Evolutionary conservation across 495 filamentous ascomycete species (phyloP).

Genomic region (Trypethelium eluteriae): DNA sequence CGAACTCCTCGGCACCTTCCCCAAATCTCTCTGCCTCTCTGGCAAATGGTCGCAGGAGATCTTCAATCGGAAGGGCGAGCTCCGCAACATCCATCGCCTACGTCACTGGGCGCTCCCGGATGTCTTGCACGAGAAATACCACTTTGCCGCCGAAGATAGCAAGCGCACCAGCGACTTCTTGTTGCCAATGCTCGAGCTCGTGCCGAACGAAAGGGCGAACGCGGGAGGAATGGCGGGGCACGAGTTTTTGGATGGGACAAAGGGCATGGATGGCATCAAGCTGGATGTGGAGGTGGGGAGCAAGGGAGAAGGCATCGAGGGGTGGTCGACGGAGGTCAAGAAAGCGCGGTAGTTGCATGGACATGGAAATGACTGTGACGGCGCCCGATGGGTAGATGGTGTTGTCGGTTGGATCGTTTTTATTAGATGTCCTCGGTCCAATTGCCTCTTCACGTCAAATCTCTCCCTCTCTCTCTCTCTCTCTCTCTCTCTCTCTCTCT

Average conservation of each 20-base stretch:
- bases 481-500: not conserved
- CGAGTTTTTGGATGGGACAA: slow-evolving; percentile 69
- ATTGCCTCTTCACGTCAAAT: not conserved
- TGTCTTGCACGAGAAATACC: slow-evolving; percentile 93
- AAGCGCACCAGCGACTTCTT: slow-evolving; percentile 79
- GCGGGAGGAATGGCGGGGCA: slow-evolving; percentile 90
- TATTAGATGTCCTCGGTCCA: not conserved
- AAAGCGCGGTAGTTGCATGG: slow-evolving; percentile 41
- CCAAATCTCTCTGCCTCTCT: slow-evolving; percentile 77
- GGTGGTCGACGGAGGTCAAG: slow-evolving; percentile 87
- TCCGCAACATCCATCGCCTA: slow-evolving; percentile 93
- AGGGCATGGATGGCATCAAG: slow-evolving; percentile 75
- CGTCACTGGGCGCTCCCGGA: slow-evolving; percentile 95
- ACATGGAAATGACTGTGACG: not conserved
- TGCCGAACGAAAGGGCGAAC: slow-evolving; percentile 82
- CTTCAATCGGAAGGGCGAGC: slow-evolving; percentile 94
- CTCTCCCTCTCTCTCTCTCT: not conserved
- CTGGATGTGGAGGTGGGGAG: slow-evolving; percentile 68
- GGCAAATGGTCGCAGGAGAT: slow-evolving; percentile 99
- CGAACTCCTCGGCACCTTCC: slow-evolving; percentile 89
- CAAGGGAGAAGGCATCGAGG: slow-evolving; percentile 88
- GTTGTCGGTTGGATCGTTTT: slow-evolving; percentile 3
- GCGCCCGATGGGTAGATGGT: not conserved
- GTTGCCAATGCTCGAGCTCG: slow-evolving; percentile 82
- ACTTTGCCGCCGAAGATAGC: slow-evolving; percentile 72